Evolutionary conservation across 305 asterid genomes (phyloP).

Genomic region (Fraxinus baroniana): DNA sequence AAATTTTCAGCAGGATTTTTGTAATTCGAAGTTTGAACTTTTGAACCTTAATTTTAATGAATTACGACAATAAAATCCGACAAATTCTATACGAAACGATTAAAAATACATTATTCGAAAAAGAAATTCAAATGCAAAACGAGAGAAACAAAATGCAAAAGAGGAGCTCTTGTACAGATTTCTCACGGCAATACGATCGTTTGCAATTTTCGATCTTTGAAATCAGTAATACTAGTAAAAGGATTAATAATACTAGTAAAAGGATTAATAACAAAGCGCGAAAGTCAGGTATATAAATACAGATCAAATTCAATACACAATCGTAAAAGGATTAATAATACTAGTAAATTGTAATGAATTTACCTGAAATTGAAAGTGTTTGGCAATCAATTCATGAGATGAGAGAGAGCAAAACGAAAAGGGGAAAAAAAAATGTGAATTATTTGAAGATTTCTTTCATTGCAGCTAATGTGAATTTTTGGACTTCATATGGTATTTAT

Average conservation of each 20-base stretch:
- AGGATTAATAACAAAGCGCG: background rate
- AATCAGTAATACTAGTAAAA: background rate
- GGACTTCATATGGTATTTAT: background rate
- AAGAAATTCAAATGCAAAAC: background rate
- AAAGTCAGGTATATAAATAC: background rate
- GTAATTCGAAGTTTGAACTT: background rate
- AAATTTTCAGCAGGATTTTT: background rate
- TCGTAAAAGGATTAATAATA: background rate
- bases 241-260: no score
- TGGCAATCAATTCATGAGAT: background rate
- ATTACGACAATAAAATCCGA: background rate
- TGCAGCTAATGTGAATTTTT: background rate
- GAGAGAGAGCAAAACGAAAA: background rate
- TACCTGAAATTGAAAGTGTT: background rate
- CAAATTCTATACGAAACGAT: background rate
- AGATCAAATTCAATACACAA: background rate
- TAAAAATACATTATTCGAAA: background rate
- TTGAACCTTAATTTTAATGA: background rate
- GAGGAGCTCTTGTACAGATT: background rate
- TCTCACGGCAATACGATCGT: background rate
- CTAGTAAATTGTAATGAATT: background rate
- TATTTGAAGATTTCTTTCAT: background rate
- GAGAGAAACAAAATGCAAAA: background rate
- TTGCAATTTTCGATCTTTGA: background rate
- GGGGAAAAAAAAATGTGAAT: no score